Evolutionary conservation across 108 stramenopile genomes (phyloP).

Genomic region (Cyclotella distinguenda): DNA sequence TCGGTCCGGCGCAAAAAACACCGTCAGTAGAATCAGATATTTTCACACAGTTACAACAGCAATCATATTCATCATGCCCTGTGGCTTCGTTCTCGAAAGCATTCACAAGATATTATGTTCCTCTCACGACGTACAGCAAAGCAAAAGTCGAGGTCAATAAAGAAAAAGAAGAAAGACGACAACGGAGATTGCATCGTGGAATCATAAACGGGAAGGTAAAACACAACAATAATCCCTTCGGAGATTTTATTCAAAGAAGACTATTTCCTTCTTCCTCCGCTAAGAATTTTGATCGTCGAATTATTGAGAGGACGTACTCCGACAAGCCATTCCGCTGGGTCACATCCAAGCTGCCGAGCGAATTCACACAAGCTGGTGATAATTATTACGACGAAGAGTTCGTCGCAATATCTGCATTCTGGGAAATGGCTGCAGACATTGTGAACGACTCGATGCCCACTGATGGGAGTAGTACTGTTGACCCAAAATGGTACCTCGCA

Average conservation of each 20-base stretch:
- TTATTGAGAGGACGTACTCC: conserved; percentile 4
- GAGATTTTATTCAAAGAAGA: not conserved
- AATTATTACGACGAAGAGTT: conserved; percentile 35
- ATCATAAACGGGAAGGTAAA: conserved; percentile 9
- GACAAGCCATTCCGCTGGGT: conserved; percentile 6
- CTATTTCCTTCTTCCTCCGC: not conserved
- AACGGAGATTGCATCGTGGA: conserved; percentile 2
- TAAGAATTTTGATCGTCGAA: not conserved
- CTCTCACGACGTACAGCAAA: conserved; percentile 6
- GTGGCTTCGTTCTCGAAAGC: not conserved
- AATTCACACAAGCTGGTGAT: not conserved
- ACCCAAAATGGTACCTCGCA: conserved; percentile 20
- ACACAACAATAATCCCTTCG: not conserved
- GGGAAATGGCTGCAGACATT: conserved; percentile 46
- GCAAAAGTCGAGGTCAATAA: not conserved
- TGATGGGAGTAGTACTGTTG: no score
- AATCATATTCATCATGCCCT: not conserved
- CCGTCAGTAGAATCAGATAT: not conserved
- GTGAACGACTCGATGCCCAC: no score
- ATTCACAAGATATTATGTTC: conserved; percentile 6
- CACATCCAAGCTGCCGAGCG: not conserved
- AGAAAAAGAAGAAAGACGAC: conserved; percentile 9
- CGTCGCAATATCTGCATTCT: conserved; percentile 37
- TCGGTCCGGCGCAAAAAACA: not conserved
- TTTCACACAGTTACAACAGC: not conserved